Percentiles rank a stretch among this genome's conserved stretches.
These are phyloP conservation scores for Cryomyces minteri DNA, from an alignment of 495 filamentous ascomycete genomes.

Conservation along the genomic window DNA sequence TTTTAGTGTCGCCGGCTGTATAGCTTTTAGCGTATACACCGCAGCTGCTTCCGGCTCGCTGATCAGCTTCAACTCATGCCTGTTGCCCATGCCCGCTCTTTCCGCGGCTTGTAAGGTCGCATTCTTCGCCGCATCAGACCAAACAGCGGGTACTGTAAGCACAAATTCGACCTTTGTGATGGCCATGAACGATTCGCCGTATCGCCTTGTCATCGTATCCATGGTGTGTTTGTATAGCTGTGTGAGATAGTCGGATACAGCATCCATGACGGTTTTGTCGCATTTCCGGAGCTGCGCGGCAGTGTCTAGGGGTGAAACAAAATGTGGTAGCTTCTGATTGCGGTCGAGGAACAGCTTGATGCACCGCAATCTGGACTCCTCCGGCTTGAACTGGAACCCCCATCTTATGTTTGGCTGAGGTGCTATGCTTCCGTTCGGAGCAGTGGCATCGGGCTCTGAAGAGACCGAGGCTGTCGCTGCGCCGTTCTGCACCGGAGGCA, in stretches of 20 bases:
- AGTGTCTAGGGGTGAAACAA: conserved; percentile 56
- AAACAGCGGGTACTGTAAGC: conserved; percentile 52
- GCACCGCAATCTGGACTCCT: conserved; percentile 54
- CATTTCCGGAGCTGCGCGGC: conserved; percentile 48
- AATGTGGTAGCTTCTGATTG: conserved; percentile 57
- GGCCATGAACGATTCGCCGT: conserved; percentile 24
- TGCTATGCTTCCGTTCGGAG: background rate
- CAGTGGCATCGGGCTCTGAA: background rate
- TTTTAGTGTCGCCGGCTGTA: conserved; percentile 19
- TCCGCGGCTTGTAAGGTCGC: conserved; percentile 25
- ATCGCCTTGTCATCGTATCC: conserved; percentile 42
- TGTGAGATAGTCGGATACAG: conserved; percentile 25
- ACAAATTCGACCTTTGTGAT: conserved; percentile 25
- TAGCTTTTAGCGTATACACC: conserved; percentile 28
- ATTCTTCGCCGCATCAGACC: conserved; percentile 26
- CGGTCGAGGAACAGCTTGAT: conserved; percentile 69
- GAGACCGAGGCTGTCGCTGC: conserved; percentile 2
- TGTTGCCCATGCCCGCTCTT: conserved; percentile 30
- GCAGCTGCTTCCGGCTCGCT: conserved; percentile 47
- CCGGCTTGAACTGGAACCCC: conserved; percentile 63
- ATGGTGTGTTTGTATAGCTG: conserved; percentile 56
- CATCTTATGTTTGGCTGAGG: conserved; percentile 31
- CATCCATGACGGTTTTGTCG: conserved; percentile 25
- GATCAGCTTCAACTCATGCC: conserved; percentile 28
- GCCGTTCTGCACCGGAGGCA: conserved; percentile 12